These are phyloP conservation scores for Brassica cretica DNA, from an alignment of 345 rosid genomes.

Conservation along the genomic window DNA sequence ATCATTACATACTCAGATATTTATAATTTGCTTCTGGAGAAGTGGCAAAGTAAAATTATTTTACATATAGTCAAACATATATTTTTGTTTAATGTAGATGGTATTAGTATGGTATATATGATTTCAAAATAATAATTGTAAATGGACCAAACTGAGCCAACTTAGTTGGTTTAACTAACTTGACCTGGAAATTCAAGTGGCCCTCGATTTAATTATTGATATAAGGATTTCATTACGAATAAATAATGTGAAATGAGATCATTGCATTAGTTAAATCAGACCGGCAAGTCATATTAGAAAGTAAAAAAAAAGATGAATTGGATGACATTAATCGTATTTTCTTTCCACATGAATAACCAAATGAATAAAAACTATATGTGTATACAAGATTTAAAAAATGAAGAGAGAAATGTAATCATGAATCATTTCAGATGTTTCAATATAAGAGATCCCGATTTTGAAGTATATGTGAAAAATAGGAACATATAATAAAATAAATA, in stretches of 20 bases:
- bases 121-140: background rate
- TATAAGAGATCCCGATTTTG: background rate
- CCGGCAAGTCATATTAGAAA: constrained; percentile 5
- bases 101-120: background rate
- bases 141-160: constrained; percentile 20
- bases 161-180: constrained; percentile 29
- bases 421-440: background rate
- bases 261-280: constrained; percentile 7
- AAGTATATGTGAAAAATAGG: background rate
- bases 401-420: background rate
- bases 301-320: background rate
- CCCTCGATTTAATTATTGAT: background rate
- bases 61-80: background rate
- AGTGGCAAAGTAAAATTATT: background rate
- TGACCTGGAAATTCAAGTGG: constrained; percentile 28
- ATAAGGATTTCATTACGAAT: background rate
- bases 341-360: background rate
- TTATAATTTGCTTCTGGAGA: background rate
- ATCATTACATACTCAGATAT: background rate
- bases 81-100: background rate
- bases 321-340: background rate
- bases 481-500: background rate
- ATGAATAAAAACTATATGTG: background rate
- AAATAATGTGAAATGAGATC: constrained; percentile 6
- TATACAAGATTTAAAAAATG: background rate